Base-by-base conservation (phyloP, 257 asterid genomes). In the Forsythia suspensa region DNA sequence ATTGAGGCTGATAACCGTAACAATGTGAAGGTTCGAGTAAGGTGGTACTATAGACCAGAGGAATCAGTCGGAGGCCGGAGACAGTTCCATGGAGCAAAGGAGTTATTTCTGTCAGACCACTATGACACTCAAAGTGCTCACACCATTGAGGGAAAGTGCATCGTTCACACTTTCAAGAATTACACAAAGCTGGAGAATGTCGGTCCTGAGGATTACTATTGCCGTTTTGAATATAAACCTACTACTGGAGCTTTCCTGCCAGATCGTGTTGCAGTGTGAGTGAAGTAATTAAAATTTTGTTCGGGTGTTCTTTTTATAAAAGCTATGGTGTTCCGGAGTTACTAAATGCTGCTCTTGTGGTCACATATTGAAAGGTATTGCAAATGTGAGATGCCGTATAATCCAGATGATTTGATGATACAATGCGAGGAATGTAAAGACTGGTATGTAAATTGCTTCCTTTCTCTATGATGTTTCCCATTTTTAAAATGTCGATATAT, bases 41-140 rank as follows among this genome's bases (percentile, higher is more conserved):
- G 91, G 74, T 92, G 96, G 97, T 92, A 88, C 68, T 90, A 90
- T 76, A 82, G 96, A 77, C 96, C 96, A 15, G 96, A 91, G 86
- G 96, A 91, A 74, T 85, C 96, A 38, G 57, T 37, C 9, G 94
- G 91, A n/a, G 96, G 96, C 42, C 85, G 92, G 57, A 86, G 90
- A 72, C 85, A 84, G 75, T 91, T 89, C 76, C 94, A 89, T 76
- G 96, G 96, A 29, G 81, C 89, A 1, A 91, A 91, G 80, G 96
- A 91, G 76, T 66, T 91, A n/a, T 89, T 91, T 82, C 72, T 89
- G 66, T 91, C 96, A 0, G 91, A 91, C 78, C 93, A 89, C 78
- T 78, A 20, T 29, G 96, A 90, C 69, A 63, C 81, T 34, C 94
- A 92, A 84, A 90, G 95, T 83, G 92, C 91, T 1, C 43, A 83